Base-by-base conservation (phyloP, 2,329 filamentous ascomycete genomes). In the Myriosclerotinia scirpicola region DNA sequence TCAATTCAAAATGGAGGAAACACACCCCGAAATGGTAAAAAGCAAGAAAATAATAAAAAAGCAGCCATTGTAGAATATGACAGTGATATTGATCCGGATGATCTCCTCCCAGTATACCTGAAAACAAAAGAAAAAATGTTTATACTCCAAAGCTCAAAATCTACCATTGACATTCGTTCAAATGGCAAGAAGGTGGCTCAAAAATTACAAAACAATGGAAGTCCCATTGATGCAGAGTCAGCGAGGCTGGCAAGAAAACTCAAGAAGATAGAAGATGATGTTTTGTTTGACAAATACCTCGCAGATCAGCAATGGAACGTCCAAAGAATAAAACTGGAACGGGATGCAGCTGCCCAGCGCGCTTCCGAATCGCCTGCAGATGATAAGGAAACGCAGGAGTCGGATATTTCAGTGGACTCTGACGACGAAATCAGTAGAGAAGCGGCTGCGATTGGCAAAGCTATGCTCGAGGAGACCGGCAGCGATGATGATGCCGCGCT, bases 91-190 rank as follows among this genome's bases (percentile, higher is more conserved):
- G 89, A 93, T 70, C 90, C 90, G 1, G 90, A 93, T 69, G 85
- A 90, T 52, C 80, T 94, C 66, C 81, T 93, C 36, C 88, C 91
- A 0, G 85, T 87, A 67, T 98, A 94, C 77, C 73, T 99, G 26
- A 86, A 89, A 20, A 85, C 91, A 22, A 93, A 92, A 77, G 81
- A 84, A 64, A 89, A 82, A 70, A 81, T 89, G n/a, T 90, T 88
- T 77, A 81, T 83, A 55, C 77, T 88, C 20, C 84, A 88, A 69
- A 83, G 86, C 26, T 80, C 83, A 9, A 69, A 68, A 62, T 26
- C 77, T 80, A 64, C 83, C 83, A 69, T 80, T 81, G 68, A 76
- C 69, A 17, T 42, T 36, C 69, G 70, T 26, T 55, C 60, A 56
- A 69, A 63, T 67, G 50, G 36, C 54, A 66, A 69, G 40, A 65